Evolutionary conservation across 1,284 basidiomycete genomes (phyloP), one percentile per base, ranked within the genome.

Genomic region (Cutaneotrichosporon sp.): DNA sequence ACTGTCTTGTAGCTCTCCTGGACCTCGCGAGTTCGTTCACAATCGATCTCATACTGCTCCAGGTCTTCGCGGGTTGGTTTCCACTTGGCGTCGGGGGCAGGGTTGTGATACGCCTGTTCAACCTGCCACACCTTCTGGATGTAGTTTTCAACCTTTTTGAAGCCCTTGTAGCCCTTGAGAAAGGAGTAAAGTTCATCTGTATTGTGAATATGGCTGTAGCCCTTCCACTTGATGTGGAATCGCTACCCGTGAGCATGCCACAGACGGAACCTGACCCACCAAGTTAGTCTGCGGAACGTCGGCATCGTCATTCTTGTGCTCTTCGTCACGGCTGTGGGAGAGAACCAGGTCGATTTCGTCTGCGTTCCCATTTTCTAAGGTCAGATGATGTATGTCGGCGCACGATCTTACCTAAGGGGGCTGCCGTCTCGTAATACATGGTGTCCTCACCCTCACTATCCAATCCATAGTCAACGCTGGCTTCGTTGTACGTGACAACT

Each of bases 121-220:
- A 77, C 84, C 81, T 67, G 60, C 72, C 77, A 80, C 35, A 81
- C 75, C 17, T 84, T 82, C 71, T 94, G 94, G 80, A 99, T 96
- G 76, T 98, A 99, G 77, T 98, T 98, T 76, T 97, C 94, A 54
- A 99, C 90, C 53, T 92, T 88, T 77, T 98, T 98, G 69, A 97
- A 81, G 26, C 89, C 85, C 73, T 92, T 92, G 60, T 58, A 69
- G 1, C 60, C 61, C 60, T 77, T 77, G 55, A 97, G 78, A 73
- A 96, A 97, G 67, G 91, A 85, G 78, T 96, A 97, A 12, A 86
- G 85, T 76, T 98, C 94, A 70, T 97, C 93, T 10, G 93, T 98
- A 71, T 98, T 96, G 78, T 93, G 90, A 15, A 93, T 80, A 71
- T 93, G 90, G 13, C 90, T 93, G 72, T 90, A 93, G 59, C 84